A percentile compares a stretch with the other conserved stretches of the same genome.
phyloP scores from a whole-genome alignment of 345 rosid species.

The Noccaea caerulescens region DNA sequence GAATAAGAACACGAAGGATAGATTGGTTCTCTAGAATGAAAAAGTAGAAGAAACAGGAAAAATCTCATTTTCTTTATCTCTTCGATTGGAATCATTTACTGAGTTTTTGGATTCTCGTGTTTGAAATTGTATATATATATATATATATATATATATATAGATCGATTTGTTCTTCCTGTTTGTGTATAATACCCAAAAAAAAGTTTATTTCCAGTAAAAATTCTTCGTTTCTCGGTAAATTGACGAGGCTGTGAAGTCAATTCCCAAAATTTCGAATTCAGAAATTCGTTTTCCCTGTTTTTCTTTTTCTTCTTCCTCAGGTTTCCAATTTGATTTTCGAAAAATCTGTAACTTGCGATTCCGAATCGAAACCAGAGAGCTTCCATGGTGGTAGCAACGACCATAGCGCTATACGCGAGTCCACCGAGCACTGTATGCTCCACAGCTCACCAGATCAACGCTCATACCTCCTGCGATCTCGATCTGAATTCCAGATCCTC shows the following conservation, averaged over 20 bases:
- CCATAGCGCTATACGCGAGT: constrained; percentile 84
- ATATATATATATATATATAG: too few relatives aligned
- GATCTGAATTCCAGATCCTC: constrained; percentile 73
- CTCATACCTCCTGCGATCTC: constrained; percentile 63
- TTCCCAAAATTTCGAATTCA: neutral
- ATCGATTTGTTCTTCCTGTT: constrained; percentile 14
- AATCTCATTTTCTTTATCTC: constrained; percentile 20
- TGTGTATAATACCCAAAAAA: neutral
- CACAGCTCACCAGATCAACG: constrained; percentile 73
- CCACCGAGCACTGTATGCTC: constrained; percentile 83
- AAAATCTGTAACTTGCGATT: neutral
- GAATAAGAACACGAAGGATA: constrained; percentile 31
- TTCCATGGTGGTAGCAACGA: constrained; percentile 83
- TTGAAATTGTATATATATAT: constrained; percentile 9
- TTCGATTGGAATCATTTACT: neutral
- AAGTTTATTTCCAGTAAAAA: neutral
- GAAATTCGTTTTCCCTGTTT: constrained; percentile 5
- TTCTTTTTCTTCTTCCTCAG: too few relatives aligned
- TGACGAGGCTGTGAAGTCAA: constrained; percentile 1
- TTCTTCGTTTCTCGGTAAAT: neutral
- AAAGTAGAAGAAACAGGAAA: constrained; percentile 6
- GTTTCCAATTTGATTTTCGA: neutral
- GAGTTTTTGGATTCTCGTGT: neutral
- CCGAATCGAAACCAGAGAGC: constrained; percentile 2
- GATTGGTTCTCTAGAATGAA: neutral